A percentile compares a stretch with the other conserved stretches of the same genome.
Evolutionary conservation across 805 yeast species (phyloP).

Genomic region (Pichia kluyveri): DNA sequence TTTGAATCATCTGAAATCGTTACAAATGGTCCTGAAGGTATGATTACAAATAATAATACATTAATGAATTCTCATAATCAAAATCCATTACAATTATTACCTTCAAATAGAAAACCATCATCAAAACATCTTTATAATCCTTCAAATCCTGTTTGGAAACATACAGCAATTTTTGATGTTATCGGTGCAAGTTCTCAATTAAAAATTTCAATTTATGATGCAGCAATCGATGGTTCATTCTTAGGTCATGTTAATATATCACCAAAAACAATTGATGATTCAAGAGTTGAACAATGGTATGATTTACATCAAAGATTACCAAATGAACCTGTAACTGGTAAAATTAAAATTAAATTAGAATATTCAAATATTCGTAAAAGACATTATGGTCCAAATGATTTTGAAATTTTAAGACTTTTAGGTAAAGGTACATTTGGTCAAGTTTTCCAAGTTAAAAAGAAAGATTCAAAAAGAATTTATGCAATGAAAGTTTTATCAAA

Average conservation of each 20-base stretch:
- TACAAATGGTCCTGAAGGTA: constrained; percentile 63
- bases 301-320: constrained; percentile 61
- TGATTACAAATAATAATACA: constrained; percentile 1
- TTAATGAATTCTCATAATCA: constrained; percentile 5
- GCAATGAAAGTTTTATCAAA: constrained; percentile 97
- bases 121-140: constrained; percentile 19
- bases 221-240: constrained; percentile 70
- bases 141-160: constrained; percentile 80
- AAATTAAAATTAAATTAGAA: constrained; percentile 65
- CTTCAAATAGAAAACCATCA: background rate
- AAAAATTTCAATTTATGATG: constrained; percentile 87
- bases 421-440: constrained; percentile 98
- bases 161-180: constrained; percentile 88
- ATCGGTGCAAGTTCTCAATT: constrained; percentile 75
- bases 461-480: constrained; percentile 81
- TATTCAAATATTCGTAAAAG: constrained; percentile 62
- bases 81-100: background rate
- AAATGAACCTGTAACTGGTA: constrained; percentile 73
- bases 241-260: constrained; percentile 74
- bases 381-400: constrained; percentile 89
- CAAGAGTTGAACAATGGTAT: constrained; percentile 59
- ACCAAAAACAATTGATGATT: constrained; percentile 47
- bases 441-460: constrained; percentile 90
- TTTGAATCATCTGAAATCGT: constrained; percentile 89
- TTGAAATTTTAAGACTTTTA: constrained; percentile 78